Evolutionary conservation across 2,329 filamentous ascomycete genomes (phyloP).

Genomic region (Curvularia verruculosa): DNA sequence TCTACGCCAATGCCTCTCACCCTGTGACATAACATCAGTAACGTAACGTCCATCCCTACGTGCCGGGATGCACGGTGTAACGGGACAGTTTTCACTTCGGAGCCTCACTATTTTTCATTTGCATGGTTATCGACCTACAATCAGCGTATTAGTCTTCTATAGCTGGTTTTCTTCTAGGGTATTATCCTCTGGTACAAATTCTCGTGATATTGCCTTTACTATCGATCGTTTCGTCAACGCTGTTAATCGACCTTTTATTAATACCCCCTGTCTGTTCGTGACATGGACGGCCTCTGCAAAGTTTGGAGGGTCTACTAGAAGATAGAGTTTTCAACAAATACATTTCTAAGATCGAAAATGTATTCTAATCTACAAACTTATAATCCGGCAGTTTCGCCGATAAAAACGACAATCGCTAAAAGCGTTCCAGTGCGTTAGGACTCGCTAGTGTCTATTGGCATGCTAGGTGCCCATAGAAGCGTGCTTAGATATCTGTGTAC

Average conservation of each 20-base stretch:
- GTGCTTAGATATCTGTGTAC: background rate
- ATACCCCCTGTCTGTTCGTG: constrained; percentile 2
- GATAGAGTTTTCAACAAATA: background rate
- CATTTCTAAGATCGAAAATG: background rate
- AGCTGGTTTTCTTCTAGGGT: background rate
- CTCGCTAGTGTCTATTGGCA: background rate
- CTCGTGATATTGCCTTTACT: constrained; percentile 3
- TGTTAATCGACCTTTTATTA: constrained; percentile 2
- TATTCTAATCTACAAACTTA: background rate
- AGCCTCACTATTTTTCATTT: constrained; percentile 1
- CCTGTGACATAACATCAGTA: no score
- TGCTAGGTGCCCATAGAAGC: background rate
- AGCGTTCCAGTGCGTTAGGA: constrained; percentile 1
- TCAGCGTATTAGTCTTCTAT: background rate
- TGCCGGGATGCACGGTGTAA: no score
- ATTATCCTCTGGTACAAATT: constrained; percentile 1
- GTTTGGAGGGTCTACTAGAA: constrained; percentile 2
- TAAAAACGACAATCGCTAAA: constrained; percentile 4
- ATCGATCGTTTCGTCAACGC: constrained; percentile 3
- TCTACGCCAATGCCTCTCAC: no score
- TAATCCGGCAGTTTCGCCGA: constrained; percentile 2
- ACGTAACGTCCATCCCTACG: no score
- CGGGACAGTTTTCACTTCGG: no score
- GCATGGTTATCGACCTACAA: background rate
- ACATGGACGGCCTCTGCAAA: constrained; percentile 2